phyloP scores from a whole-genome alignment of 2,329 filamentous ascomycete genomes.

The Calcarisporium arbuscula region DNA sequence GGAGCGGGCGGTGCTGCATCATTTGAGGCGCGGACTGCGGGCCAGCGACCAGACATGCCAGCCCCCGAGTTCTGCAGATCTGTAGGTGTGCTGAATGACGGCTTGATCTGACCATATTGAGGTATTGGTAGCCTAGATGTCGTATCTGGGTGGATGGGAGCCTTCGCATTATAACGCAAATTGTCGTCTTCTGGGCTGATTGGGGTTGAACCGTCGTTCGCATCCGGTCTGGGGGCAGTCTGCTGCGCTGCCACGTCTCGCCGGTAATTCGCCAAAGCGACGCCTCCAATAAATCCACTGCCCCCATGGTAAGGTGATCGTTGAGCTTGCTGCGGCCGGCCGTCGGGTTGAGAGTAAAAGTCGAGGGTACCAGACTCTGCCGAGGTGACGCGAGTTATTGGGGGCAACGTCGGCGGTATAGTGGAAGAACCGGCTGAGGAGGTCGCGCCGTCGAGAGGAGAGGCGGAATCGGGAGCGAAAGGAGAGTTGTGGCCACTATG shows the following conservation, averaged over 20 bases:
- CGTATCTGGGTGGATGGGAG: conserved; percentile 21
- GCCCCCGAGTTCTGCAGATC: conserved; percentile 34
- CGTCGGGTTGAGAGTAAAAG: conserved; percentile 16
- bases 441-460: conserved; percentile 27
- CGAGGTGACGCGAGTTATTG: conserved; percentile 43
- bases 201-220: conserved; percentile 10
- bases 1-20: conserved; percentile 28
- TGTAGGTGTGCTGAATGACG: conserved; percentile 44
- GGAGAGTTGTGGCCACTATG: conserved; percentile 32
- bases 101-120: conserved; percentile 22
- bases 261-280: conserved; percentile 46
- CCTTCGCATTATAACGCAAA: too few species aligned
- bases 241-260: conserved; percentile 25
- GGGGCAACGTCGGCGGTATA: conserved; percentile 43
- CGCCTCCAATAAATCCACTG: conserved; percentile 48
- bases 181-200: conserved; percentile 7
- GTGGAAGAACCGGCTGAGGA: conserved; percentile 28
- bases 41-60: conserved; percentile 32
- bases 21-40: conserved; percentile 32
- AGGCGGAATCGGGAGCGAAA: conserved; percentile 31
- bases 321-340: conserved; percentile 19
- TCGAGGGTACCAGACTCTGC: conserved; percentile 21
- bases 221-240: conserved; percentile 10
- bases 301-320: conserved; percentile 25
- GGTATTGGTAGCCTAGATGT: conserved; percentile 20